Conservation (phyloP, 805 yeast genomes). For the Metschnikowia lunata region DNA sequence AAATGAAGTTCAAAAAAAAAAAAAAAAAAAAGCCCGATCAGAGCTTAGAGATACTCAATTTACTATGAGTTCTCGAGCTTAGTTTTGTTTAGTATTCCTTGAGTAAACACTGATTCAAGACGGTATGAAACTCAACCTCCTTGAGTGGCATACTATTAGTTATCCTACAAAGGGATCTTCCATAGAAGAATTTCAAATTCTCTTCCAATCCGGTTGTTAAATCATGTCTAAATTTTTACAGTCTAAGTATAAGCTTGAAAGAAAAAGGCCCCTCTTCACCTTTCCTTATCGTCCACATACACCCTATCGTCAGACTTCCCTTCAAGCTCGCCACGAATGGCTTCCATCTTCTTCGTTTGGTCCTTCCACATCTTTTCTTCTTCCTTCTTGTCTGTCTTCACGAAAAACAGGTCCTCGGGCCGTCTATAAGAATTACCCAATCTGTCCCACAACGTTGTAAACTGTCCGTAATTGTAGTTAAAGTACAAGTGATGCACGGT, state of each 20-base stretch:
- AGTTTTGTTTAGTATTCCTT: no score
- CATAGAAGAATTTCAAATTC: no score
- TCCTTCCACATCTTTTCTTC: conserved; percentile 60
- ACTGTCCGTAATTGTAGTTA: conserved; percentile 97
- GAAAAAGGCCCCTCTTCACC: not conserved
- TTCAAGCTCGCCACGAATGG: conserved; percentile 74
- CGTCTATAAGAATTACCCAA: conserved; percentile 88
- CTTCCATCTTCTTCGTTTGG: conserved; percentile 73
- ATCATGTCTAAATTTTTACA: no score
- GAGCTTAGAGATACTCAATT: no score
- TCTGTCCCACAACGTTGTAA: conserved; percentile 97
- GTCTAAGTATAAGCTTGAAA: no score
- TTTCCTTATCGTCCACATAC: conserved; percentile 40
- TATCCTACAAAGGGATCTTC: no score
- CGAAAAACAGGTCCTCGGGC: conserved; percentile 82
- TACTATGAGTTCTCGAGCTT: no score
- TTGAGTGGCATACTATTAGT: no score
- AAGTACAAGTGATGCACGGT: conserved; percentile 95
- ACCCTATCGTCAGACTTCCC: conserved; percentile 73
- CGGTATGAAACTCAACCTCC: no score
- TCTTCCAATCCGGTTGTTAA: no score
- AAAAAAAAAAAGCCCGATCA: no score
- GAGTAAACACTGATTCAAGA: no score
- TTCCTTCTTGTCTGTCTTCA: conserved; percentile 49
- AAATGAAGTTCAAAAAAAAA: not conserved